Conservation (phyloP, 2,329 filamentous ascomycete species). For the Domatiomyces globalis region DNA sequence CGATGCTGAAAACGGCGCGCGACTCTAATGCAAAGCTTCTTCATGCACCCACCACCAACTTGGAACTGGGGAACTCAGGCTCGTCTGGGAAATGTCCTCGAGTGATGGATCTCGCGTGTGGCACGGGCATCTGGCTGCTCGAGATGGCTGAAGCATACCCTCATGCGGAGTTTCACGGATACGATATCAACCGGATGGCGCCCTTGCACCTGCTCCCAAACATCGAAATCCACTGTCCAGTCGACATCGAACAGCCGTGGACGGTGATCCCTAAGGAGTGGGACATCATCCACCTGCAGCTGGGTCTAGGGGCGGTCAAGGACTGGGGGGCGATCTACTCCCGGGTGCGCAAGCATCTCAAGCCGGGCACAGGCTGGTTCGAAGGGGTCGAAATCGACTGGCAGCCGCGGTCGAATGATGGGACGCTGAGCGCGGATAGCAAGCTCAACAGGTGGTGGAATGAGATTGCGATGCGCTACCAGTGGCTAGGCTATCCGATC, state of each 20-base stretch:
- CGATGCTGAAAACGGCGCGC: conserved; percentile 55
- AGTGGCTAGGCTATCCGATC: conserved; percentile 49
- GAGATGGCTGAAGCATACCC: conserved; percentile 61
- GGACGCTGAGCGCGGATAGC: conserved; percentile 36
- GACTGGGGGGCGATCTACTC: conserved; percentile 63
- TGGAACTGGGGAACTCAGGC: conserved; percentile 2
- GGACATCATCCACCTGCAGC: conserved; percentile 71
- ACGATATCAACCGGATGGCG: conserved; percentile 50
- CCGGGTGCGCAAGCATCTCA: conserved; percentile 58
- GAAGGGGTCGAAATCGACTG: conserved; percentile 89
- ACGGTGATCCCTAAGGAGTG: conserved; percentile 51
- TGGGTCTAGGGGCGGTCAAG: conserved; percentile 62
- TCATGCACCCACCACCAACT: conserved; percentile 22
- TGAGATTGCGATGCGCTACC: conserved; percentile 54
- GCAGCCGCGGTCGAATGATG: conserved; percentile 56
- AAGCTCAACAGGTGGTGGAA: conserved; percentile 47
- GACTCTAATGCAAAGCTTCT: conserved; percentile 28
- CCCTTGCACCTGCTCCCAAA: conserved; percentile 53
- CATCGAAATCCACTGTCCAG: conserved; percentile 50
- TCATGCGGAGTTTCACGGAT: conserved; percentile 44
- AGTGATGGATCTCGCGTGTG: conserved; percentile 59
- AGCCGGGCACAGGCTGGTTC: conserved; percentile 58
- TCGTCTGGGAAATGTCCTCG: conserved; percentile 20
- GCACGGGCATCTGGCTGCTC: conserved; percentile 83
- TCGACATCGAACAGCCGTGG: conserved; percentile 71